These are phyloP conservation scores for Alternaria ethzedia DNA, from an alignment of 2,329 filamentous ascomycete genomes.

Conservation along the genomic window DNA sequence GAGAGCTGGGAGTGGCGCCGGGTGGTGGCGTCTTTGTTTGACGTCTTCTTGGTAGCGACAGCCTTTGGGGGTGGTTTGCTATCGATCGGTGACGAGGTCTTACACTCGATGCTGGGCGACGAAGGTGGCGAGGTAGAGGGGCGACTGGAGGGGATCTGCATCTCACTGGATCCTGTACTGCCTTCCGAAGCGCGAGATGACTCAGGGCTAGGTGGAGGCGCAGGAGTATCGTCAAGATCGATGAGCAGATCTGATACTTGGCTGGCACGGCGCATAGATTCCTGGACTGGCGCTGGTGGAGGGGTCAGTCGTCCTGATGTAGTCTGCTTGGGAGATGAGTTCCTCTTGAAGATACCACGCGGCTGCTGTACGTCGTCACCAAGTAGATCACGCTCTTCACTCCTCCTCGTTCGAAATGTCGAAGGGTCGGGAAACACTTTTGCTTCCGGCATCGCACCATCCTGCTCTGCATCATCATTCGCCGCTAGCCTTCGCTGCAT, in stretches of 20 bases:
- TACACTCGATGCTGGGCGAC: not conserved
- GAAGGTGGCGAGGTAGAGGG: not conserved
- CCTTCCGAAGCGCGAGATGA: not conserved
- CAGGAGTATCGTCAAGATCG: slow-evolving; percentile 11
- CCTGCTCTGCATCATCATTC: not conserved
- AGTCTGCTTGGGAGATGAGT: not conserved
- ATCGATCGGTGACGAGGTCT: not conserved
- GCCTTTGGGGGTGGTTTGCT: not conserved
- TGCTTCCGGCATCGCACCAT: not conserved
- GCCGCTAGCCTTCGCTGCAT: slow-evolving; percentile 26
- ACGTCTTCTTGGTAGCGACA: not conserved
- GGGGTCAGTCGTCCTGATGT: not conserved
- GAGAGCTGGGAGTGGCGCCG: slow-evolving; percentile 17
- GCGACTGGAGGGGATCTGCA: not conserved
- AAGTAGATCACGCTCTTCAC: not conserved
- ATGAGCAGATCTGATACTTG: slow-evolving; percentile 13
- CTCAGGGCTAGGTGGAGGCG: slow-evolving; percentile 4
- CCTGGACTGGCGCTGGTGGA: not conserved
- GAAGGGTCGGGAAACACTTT: slow-evolving; percentile 16
- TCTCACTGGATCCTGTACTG: not conserved
- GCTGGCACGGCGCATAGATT: not conserved
- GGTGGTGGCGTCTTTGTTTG: not conserved
- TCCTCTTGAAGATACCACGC: not conserved
- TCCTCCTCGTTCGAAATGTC: not conserved
- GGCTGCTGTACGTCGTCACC: not conserved